Evolutionary conservation across 2,329 filamentous ascomycete species (phyloP).

Genomic region (Fusarium napiforme): DNA sequence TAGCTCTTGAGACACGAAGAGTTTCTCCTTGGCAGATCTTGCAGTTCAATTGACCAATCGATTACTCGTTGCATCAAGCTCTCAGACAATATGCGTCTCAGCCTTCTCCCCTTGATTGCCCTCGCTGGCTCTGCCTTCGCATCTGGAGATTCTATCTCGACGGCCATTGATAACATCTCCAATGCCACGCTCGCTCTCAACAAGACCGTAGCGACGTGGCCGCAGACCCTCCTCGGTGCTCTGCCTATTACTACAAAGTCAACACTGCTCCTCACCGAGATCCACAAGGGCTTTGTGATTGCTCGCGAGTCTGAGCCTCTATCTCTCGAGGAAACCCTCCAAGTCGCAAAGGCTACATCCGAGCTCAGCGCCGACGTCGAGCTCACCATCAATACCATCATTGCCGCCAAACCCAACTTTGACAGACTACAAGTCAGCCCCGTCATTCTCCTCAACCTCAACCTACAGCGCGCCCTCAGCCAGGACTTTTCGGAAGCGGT

Average conservation of each 20-base stretch:
- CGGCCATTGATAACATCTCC: conserved; percentile 51
- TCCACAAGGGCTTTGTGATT: conserved; percentile 52
- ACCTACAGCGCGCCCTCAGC: conserved; percentile 54
- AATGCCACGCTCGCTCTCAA: conserved; percentile 50
- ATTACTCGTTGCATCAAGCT: conserved; percentile 25
- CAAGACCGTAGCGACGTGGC: conserved; percentile 50
- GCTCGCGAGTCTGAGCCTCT: conserved; percentile 54
- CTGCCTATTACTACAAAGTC: conserved; percentile 56
- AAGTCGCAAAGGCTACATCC: conserved; percentile 52
- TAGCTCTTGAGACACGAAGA: background rate
- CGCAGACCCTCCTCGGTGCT: conserved; percentile 52
- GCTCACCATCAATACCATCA: conserved; percentile 51
- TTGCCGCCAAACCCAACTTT: conserved; percentile 57
- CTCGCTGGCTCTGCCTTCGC: conserved; percentile 45
- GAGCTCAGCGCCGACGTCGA: conserved; percentile 53
- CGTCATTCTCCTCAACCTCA: conserved; percentile 56
- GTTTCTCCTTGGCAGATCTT: conserved; percentile 18
- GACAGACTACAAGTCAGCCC: conserved; percentile 55
- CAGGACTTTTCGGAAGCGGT: conserved; percentile 52
- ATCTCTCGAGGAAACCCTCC: conserved; percentile 51
- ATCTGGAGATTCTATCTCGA: conserved; percentile 49
- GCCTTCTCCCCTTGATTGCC: conserved; percentile 37
- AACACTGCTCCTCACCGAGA: conserved; percentile 51
- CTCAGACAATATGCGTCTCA: conserved; percentile 40
- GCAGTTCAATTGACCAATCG: conserved; percentile 31